These are phyloP conservation scores for Amniculicola lignicola DNA, from an alignment of 495 filamentous ascomycete species.

Conservation along the genomic window DNA sequence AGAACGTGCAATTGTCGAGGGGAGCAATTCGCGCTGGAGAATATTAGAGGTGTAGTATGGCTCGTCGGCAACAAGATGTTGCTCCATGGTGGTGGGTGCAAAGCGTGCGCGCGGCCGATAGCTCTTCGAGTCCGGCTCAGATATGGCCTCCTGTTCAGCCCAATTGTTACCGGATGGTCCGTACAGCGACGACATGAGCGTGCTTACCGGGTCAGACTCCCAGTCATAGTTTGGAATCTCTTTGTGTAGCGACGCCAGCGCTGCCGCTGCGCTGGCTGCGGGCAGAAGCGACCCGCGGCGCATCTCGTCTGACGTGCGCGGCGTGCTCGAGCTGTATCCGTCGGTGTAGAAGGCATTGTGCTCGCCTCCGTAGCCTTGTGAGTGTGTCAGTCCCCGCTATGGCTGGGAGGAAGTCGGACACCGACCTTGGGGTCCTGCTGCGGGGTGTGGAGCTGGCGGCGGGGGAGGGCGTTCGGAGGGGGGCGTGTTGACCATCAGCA, in stretches of 20 bases:
- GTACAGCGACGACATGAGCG: background rate
- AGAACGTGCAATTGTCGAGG: slow-evolving; percentile 74
- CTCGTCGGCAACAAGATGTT: slow-evolving; percentile 33
- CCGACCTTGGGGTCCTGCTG: slow-evolving; percentile 35
- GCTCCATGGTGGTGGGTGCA: slow-evolving; percentile 26
- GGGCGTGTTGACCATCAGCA: slow-evolving; percentile 87
- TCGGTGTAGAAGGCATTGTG: slow-evolving; percentile 46
- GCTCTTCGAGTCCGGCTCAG: slow-evolving; percentile 58
- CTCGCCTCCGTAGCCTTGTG: slow-evolving; percentile 38
- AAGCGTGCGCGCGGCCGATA: slow-evolving; percentile 46
- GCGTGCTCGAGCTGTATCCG: slow-evolving; percentile 68
- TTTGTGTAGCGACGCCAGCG: slow-evolving; percentile 81
- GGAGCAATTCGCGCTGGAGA: slow-evolving; percentile 68
- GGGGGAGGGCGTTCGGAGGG: slow-evolving; percentile 72
- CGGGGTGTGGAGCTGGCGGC: slow-evolving; percentile 46
- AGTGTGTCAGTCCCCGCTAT: slow-evolving; percentile 29
- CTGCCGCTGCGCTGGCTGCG: slow-evolving; percentile 77
- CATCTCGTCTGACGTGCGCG: slow-evolving; percentile 69
- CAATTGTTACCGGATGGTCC: slow-evolving; percentile 24
- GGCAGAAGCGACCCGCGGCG: slow-evolving; percentile 60
- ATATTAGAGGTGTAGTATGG: slow-evolving; percentile 50
- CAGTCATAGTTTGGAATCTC: slow-evolving; percentile 77
- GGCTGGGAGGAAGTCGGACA: slow-evolving; percentile 22
- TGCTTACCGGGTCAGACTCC: slow-evolving; percentile 73
- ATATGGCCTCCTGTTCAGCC: slow-evolving; percentile 60